Percentiles rank a stretch among this genome's conserved stretches.
phyloP scores from a whole-genome alignment of 305 asterid species.

The Withania somnifera region DNA sequence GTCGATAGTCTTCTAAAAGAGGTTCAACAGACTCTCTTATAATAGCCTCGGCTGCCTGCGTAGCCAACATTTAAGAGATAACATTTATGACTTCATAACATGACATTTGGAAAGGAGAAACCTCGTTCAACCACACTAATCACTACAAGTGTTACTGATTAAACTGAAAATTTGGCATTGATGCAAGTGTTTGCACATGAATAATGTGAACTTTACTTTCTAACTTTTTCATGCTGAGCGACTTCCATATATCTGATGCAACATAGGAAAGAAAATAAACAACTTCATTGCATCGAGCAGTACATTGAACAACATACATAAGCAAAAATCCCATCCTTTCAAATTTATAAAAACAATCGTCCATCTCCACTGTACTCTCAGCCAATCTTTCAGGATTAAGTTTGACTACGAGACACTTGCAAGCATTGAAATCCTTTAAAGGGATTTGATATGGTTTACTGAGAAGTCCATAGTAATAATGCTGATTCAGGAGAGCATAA shows the following conservation, averaged over 20 bases:
- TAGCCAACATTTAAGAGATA: neutral
- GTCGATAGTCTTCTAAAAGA: slow-evolving; percentile 80
- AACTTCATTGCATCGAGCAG: too few species aligned
- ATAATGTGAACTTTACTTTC: neutral
- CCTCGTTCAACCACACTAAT: neutral
- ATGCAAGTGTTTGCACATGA: neutral
- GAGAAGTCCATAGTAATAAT: too few species aligned
- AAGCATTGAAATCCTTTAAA: neutral
- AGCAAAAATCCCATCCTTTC: too few species aligned
- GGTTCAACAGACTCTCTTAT: slow-evolving; percentile 92
- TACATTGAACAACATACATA: too few species aligned
- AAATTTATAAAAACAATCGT: too few species aligned
- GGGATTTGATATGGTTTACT: too few species aligned
- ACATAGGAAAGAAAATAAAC: neutral
- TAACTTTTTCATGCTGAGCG: neutral
- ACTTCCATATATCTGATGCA: neutral
- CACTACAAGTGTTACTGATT: neutral
- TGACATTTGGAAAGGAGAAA: neutral
- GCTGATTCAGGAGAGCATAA: too few species aligned
- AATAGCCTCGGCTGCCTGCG: slow-evolving; percentile 88
- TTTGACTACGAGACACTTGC: neutral
- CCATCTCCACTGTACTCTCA: too few species aligned
- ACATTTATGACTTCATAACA: neutral
- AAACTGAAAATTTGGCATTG: neutral
- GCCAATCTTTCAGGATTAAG: too few species aligned